A percentile compares a stretch with the other conserved stretches of the same genome.
Conservation (phyloP, 768 basidiomycete genomes). For the Sarcomyxa edulis region DNA sequence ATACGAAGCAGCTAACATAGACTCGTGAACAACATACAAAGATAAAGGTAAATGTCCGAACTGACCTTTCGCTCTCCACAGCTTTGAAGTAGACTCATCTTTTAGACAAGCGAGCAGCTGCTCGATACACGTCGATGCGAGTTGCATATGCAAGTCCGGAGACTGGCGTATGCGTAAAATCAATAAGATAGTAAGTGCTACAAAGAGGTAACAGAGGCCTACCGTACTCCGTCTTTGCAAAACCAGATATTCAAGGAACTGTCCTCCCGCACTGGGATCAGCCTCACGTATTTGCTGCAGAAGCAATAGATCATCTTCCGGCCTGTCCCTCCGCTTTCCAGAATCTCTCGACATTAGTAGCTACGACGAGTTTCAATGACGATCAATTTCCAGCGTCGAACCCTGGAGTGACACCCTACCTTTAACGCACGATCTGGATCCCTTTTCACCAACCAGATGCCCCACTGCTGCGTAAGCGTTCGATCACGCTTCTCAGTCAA, state of each 20-base stretch:
- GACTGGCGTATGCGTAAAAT: slow-evolving; percentile 32
- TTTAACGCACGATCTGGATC: slow-evolving; percentile 69
- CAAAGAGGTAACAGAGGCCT: slow-evolving; percentile 14
- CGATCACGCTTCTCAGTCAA: slow-evolving; percentile 57
- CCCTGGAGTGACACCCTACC: slow-evolving; percentile 30
- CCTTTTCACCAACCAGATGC: slow-evolving; percentile 70
- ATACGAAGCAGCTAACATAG: slow-evolving; percentile 44
- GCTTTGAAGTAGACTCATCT: slow-evolving; percentile 47
- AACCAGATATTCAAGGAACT: slow-evolving; percentile 79
- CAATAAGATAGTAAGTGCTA: neutral
- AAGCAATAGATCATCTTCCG: slow-evolving; percentile 56
- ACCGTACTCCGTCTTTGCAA: slow-evolving; percentile 62
- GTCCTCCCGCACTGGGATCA: slow-evolving; percentile 54
- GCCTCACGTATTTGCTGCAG: slow-evolving; percentile 53
- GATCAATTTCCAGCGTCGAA: slow-evolving; percentile 1
- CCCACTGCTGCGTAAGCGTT: slow-evolving; percentile 65
- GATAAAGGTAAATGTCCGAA: slow-evolving; percentile 1
- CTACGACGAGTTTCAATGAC: slow-evolving; percentile 26
- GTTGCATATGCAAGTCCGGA: slow-evolving; percentile 56
- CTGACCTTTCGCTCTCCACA: slow-evolving; percentile 71
- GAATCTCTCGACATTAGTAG: slow-evolving; percentile 53
- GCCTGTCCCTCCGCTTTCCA: slow-evolving; percentile 50
- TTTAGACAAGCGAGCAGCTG: slow-evolving; percentile 45
- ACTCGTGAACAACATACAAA: slow-evolving; percentile 1
- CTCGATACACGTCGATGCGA: slow-evolving; percentile 53